Evolutionary conservation across 495 filamentous ascomycete species (phyloP).

Genomic region (Neurospora sp.): DNA sequence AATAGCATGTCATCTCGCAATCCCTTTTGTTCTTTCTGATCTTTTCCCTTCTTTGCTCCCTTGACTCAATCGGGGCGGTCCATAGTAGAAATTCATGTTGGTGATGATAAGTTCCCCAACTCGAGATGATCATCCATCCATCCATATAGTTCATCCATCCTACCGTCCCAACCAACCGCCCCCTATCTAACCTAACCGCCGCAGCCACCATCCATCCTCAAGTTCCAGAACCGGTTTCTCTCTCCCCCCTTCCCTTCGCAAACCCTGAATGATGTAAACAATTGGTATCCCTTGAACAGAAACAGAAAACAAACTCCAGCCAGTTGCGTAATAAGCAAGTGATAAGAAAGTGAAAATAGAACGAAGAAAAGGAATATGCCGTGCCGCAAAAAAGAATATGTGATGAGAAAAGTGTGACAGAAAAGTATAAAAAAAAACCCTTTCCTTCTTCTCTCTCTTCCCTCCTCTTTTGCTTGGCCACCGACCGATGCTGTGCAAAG

Average conservation of each 20-base stretch:
- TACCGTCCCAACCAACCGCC: background rate
- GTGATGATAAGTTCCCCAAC: background rate
- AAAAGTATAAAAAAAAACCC: background rate
- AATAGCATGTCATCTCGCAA: background rate
- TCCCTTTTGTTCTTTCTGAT: background rate
- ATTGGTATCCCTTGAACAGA: background rate
- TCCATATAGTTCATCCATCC: background rate
- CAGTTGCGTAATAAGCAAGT: background rate
- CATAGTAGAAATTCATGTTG: background rate
- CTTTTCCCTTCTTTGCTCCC: background rate
- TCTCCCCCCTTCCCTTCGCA: background rate
- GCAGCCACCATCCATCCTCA: background rate
- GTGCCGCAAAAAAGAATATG: background rate
- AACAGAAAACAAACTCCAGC: background rate
- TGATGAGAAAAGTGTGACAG: background rate
- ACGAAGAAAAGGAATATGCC: background rate
- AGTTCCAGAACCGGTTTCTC: background rate
- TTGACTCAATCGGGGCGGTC: background rate
- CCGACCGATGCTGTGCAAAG: background rate
- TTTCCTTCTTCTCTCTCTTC: background rate
- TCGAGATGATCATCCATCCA: background rate
- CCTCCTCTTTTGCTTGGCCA: background rate
- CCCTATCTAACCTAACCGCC: background rate
- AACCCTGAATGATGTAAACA: background rate
- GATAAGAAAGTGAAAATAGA: background rate